phyloP scores from a whole-genome alignment of 345 rosid species.

The Rubroshorea leprosula region DNA sequence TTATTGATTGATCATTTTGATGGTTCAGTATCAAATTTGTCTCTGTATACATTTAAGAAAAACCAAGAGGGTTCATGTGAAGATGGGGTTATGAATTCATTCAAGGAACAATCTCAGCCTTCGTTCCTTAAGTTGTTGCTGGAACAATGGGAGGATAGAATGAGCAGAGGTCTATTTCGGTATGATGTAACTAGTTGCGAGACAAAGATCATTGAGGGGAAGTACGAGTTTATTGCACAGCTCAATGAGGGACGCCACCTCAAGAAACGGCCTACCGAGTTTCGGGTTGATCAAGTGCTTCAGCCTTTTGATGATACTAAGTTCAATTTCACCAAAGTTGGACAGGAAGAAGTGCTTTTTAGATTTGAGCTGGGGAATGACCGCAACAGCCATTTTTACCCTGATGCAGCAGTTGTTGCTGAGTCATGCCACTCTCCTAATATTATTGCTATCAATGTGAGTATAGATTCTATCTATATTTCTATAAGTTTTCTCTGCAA shows the following conservation, averaged over 20 bases:
- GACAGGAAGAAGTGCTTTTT: conserved; percentile 93
- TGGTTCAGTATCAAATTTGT: conserved; percentile 31
- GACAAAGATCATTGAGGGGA: conserved; percentile 45
- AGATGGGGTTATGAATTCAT: conserved; percentile 8
- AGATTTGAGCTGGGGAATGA: conserved; percentile 83
- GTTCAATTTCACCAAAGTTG: conserved; percentile 91
- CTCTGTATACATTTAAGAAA: conserved; percentile 36
- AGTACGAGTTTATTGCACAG: conserved; percentile 87
- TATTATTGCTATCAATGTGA: conserved; percentile 94
- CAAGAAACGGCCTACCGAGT: conserved; percentile 95
- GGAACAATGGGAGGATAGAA: conserved; percentile 46
- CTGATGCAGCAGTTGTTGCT: conserved; percentile 51
- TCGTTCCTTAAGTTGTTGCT: conserved; percentile 19
- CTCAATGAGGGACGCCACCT: conserved; percentile 93
- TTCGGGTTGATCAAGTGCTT: conserved; percentile 85
- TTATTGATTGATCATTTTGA: not conserved
- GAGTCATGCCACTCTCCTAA: conserved; percentile 77
- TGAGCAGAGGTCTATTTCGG: conserved; percentile 41
- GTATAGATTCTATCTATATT: too few relatives aligned
- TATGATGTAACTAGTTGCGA: conserved; percentile 46
- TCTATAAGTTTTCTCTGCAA: conserved; percentile 23
- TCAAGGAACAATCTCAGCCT: conserved; percentile 7
- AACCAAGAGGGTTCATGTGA: conserved; percentile 6
- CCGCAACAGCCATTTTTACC: conserved; percentile 50
- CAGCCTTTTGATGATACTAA: conserved; percentile 88